Evolutionary conservation across 805 yeast genomes (phyloP).

Genomic region (Metschnikowia picachoensis): DNA sequence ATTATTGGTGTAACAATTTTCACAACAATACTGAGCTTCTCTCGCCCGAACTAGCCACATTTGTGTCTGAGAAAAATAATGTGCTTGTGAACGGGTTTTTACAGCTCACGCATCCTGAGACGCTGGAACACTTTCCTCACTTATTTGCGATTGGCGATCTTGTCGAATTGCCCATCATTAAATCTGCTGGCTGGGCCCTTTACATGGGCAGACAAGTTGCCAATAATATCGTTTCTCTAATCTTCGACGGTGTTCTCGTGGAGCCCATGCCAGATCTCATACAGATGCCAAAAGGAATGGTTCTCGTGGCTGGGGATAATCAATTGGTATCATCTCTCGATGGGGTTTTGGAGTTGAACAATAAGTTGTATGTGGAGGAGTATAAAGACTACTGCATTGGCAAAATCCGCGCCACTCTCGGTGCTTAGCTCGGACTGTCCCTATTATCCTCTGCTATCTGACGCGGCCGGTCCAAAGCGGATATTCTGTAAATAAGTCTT

Average conservation of each 20-base stretch:
- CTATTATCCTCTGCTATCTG: too few relatives aligned
- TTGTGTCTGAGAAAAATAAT: conserved; percentile 26
- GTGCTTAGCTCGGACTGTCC: conserved; percentile 15
- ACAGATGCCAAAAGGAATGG: conserved; percentile 40
- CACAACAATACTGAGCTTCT: conserved; percentile 31
- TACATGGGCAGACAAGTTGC: conserved; percentile 40
- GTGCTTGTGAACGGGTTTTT: conserved; percentile 35
- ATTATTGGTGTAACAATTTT: conserved; percentile 36
- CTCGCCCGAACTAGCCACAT: conserved; percentile 18
- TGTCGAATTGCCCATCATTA: conserved; percentile 38
- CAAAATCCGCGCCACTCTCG: conserved; percentile 36
- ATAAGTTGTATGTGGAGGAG: conserved; percentile 32
- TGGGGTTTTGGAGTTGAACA: conserved; percentile 32
- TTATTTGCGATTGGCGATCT: conserved; percentile 39
- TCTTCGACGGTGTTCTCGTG: conserved; percentile 27
- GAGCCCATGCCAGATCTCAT: conserved; percentile 33
- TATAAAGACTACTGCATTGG: conserved; percentile 42
- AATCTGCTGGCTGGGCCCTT: conserved; percentile 45
- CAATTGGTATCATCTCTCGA: conserved; percentile 36
- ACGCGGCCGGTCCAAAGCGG: too few relatives aligned
- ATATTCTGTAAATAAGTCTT: too few relatives aligned
- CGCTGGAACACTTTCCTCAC: conserved; percentile 17
- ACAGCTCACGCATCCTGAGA: conserved; percentile 25
- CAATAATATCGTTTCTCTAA: conserved; percentile 29
- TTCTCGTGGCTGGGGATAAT: conserved; percentile 36